Evolutionary conservation across 139 green algal species (phyloP).

Genomic region (Yamagishiella unicocca): DNA sequence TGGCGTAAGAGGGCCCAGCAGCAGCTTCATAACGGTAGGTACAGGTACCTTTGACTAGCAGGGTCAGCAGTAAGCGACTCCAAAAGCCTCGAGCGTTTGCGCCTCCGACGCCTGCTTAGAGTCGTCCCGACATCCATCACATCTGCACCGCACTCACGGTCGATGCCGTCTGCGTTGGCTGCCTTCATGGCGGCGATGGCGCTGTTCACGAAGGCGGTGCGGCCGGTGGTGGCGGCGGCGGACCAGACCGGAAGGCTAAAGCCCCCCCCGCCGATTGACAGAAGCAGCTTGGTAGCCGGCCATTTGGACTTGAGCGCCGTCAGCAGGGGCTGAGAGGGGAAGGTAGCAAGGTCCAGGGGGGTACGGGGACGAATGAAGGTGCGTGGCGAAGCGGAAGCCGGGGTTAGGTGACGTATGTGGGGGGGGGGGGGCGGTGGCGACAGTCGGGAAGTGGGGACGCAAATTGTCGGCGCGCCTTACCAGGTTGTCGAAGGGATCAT

Average conservation of each 20-base stretch:
- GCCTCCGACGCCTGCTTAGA: too few relatives aligned
- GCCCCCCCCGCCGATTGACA: slow-evolving; percentile 35
- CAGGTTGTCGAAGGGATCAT: slow-evolving; percentile 31
- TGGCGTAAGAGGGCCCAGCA: too few relatives aligned
- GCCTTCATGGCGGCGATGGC: not conserved
- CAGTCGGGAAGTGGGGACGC: not conserved
- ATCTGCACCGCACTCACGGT: not conserved
- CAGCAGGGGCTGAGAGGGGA: not conserved
- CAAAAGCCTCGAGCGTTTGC: too few relatives aligned
- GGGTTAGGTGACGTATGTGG: not conserved
- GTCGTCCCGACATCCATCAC: too few relatives aligned
- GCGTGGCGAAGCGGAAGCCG: not conserved
- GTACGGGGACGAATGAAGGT: not conserved
- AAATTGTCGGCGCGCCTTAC: not conserved
- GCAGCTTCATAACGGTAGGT: too few relatives aligned
- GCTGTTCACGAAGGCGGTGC: not conserved
- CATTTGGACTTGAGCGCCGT: slow-evolving; percentile 9
- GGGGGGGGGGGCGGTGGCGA: not conserved
- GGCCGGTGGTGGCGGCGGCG: not conserved
- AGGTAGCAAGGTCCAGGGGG: not conserved
- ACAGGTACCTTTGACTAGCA: too few relatives aligned
- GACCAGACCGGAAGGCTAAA: slow-evolving; percentile 25
- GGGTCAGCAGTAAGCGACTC: too few relatives aligned
- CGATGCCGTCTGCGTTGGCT: slow-evolving; percentile 9
- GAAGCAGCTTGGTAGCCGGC: slow-evolving; percentile 14